These are phyloP conservation scores for Fusarium duplospermum DNA, from an alignment of 2,329 filamentous ascomycete species.

Conservation along the genomic window DNA sequence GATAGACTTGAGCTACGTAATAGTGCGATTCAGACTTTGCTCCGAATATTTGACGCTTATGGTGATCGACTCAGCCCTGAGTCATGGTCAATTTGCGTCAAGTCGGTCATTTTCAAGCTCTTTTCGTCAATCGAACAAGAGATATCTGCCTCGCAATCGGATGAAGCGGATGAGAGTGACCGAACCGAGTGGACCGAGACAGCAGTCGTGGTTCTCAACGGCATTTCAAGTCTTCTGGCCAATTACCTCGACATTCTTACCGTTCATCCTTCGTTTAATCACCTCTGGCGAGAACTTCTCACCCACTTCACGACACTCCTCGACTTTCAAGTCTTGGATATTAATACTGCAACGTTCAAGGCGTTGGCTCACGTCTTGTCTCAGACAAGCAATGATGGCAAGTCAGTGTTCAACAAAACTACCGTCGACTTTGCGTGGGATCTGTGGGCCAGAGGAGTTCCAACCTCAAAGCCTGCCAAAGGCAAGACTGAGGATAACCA, in stretches of 20 bases:
- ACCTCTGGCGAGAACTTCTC: slow-evolving; percentile 81
- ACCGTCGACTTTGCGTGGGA: slow-evolving; percentile 74
- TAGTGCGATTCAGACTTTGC: slow-evolving; percentile 89
- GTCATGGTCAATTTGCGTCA: slow-evolving; percentile 86
- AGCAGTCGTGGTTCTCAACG: slow-evolving; percentile 77
- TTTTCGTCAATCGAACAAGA: slow-evolving; percentile 75
- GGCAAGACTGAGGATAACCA: slow-evolving; percentile 73
- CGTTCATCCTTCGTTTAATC: slow-evolving; percentile 72
- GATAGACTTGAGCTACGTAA: slow-evolving; percentile 81
- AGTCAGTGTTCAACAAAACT: slow-evolving; percentile 58
- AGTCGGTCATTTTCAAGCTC: slow-evolving; percentile 83
- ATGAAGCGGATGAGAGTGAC: slow-evolving; percentile 55
- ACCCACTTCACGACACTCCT: slow-evolving; percentile 74
- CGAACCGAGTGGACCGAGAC: slow-evolving; percentile 77
- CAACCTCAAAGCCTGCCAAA: slow-evolving; percentile 54
- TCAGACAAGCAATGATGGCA: slow-evolving; percentile 57
- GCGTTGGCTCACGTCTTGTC: slow-evolving; percentile 73
- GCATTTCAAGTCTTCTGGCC: slow-evolving; percentile 78
- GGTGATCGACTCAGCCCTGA: slow-evolving; percentile 81
- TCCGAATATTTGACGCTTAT: slow-evolving; percentile 92
- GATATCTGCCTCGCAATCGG: slow-evolving; percentile 54
- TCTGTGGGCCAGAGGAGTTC: slow-evolving; percentile 76
- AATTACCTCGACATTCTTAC: slow-evolving; percentile 81
- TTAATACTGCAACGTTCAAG: slow-evolving; percentile 78
- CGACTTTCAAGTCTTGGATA: slow-evolving; percentile 72